Conservation (phyloP, 176 grass and related monocot genomes). For the Pontederia paniculata region DNA sequence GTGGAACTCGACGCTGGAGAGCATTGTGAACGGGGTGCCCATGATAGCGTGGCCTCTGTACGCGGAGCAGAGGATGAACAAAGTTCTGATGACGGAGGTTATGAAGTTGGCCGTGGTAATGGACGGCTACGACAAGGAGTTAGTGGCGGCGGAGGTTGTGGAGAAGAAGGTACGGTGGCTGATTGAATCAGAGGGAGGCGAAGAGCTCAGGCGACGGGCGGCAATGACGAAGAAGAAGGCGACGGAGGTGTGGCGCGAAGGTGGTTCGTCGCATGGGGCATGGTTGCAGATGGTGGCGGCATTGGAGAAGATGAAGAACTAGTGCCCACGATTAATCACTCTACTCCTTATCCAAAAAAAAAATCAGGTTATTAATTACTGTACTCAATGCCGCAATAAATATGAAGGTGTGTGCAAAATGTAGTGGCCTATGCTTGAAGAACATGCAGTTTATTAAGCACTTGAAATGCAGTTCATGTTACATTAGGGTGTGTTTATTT, state of each 20-base stretch:
- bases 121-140: slow-evolving; percentile 4
- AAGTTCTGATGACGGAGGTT: not conserved
- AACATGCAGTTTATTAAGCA: no score
- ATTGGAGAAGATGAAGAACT: no score
- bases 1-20: slow-evolving; percentile 23
- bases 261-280: not conserved
- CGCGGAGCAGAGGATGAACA: not conserved
- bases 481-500: no score
- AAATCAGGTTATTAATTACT: no score
- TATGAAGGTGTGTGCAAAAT: no score
- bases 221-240: not conserved
- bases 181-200: not conserved
- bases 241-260: not conserved
- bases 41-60: slow-evolving; percentile 14
- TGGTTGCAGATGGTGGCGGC: not conserved
- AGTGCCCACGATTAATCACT: no score
- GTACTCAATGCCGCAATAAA: no score
- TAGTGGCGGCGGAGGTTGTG: slow-evolving; percentile 5
- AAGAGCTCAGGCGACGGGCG: not conserved
- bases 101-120: slow-evolving; percentile 2
- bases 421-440: no score
- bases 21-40: not conserved
- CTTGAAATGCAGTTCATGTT: no score
- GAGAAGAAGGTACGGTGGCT: slow-evolving; percentile 4
- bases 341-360: no score